Conservation (phyloP, 768 basidiomycete species). For the Lactarius trivialis region DNA sequence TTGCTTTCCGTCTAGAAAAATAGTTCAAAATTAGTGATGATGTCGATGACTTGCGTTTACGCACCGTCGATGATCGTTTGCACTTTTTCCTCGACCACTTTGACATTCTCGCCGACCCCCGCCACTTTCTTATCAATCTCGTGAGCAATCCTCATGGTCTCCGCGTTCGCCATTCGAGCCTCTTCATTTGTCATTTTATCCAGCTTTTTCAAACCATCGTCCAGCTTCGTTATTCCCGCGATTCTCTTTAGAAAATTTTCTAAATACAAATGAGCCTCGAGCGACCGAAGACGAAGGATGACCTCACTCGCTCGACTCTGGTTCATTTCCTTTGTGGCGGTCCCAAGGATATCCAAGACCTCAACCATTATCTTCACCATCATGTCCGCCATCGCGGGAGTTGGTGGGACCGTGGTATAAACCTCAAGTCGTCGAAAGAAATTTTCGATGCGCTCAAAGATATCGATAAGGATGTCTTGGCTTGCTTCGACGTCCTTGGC, state of each 20-base stretch:
- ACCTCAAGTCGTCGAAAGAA: background rate
- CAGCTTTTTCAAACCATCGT: background rate
- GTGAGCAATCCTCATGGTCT: background rate
- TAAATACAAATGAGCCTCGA: background rate
- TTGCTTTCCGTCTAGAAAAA: background rate
- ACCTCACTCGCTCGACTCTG: background rate
- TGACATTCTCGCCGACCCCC: background rate
- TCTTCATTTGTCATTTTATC: background rate
- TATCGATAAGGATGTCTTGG: background rate
- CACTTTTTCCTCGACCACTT: background rate
- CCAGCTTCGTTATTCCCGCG: background rate
- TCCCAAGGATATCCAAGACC: background rate
- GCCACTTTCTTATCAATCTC: background rate
- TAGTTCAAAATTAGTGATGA: background rate
- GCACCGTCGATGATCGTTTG: background rate
- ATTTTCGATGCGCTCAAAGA: background rate
- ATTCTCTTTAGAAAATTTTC: background rate
- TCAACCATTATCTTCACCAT: background rate
- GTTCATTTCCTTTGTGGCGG: background rate
- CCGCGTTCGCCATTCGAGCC: background rate
- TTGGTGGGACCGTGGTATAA: background rate
- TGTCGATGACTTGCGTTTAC: background rate
- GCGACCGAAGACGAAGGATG: background rate
- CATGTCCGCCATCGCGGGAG: background rate
- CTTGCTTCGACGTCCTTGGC: background rate